Evolutionary conservation across 257 asterid species (phyloP).

Genomic region (Cynanchum wilfordii): DNA sequence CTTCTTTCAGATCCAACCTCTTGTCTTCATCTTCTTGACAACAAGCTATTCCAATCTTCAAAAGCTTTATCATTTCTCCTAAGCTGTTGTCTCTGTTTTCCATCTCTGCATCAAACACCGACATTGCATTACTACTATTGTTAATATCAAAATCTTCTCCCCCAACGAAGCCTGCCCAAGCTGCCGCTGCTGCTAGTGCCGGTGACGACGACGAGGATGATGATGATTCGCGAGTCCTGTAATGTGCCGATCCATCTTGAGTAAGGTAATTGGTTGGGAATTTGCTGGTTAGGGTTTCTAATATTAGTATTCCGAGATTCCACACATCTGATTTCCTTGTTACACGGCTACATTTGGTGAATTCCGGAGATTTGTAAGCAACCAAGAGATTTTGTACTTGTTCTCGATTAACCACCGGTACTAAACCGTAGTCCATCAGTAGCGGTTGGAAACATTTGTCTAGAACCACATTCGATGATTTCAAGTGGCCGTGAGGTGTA

Average conservation of each 20-base stretch:
- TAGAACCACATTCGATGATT: conserved; percentile 73
- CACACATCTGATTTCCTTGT: conserved; percentile 78
- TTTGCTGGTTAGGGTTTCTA: conserved; percentile 70
- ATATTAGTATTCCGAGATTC: conserved; percentile 74
- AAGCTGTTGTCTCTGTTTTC: conserved; percentile 22
- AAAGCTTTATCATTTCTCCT: conserved; percentile 54
- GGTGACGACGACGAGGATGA: too few relatives aligned
- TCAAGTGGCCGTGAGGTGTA: conserved; percentile 72
- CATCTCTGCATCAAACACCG: conserved; percentile 61
- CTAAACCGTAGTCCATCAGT: conserved; percentile 76
- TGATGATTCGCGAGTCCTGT: conserved; percentile 22
- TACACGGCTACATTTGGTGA: conserved; percentile 27
- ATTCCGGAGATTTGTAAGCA: conserved; percentile 83
- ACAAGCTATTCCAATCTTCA: conserved; percentile 55
- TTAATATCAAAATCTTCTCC: conserved; percentile 6
- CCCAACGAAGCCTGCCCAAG: conserved; percentile 48
- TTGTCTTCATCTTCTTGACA: conserved; percentile 53
- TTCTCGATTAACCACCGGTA: conserved; percentile 59
- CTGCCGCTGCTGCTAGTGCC: conserved; percentile 18
- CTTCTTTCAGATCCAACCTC: conserved; percentile 69
- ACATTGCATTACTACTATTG: not conserved
- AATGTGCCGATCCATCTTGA: conserved; percentile 34
- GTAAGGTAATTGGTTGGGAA: conserved; percentile 52
- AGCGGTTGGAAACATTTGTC: conserved; percentile 50
- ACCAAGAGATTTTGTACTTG: conserved; percentile 59